phyloP scores from a whole-genome alignment of 169 alveolate genomes.

The Amoebophrya sp. region DNA sequence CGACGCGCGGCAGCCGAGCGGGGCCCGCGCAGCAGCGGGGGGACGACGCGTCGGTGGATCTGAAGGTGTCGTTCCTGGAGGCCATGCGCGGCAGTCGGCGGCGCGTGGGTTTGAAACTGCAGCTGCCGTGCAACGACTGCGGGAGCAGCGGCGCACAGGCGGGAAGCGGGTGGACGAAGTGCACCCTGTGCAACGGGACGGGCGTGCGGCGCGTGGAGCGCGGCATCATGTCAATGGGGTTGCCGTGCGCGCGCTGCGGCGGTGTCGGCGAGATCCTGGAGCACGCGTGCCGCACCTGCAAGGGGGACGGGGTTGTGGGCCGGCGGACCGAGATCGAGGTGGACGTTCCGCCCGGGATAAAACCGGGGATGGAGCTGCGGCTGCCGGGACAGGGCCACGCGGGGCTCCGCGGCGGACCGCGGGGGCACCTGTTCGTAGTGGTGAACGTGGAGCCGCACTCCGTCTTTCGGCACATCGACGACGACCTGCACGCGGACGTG shows the following conservation, averaged over 20 bases:
- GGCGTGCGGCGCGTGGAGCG: neutral
- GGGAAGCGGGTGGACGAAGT: neutral
- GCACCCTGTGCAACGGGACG: neutral
- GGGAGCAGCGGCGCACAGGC: neutral
- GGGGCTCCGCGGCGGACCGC: conserved; percentile 61
- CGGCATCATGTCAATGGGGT: neutral
- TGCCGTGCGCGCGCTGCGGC: neutral
- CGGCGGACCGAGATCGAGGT: neutral
- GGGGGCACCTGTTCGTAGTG: conserved; percentile 63
- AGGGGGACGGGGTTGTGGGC: neutral
- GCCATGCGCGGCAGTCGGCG: neutral
- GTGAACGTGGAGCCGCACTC: conserved; percentile 62
- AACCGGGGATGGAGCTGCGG: neutral
- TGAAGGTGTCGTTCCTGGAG: neutral
- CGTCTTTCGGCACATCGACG: conserved; percentile 63
- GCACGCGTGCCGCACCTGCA: neutral
- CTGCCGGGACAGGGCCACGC: conserved; percentile 45
- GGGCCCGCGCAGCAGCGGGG: neutral
- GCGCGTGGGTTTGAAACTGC: neutral
- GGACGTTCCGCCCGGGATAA: neutral
- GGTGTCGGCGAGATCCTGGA: neutral
- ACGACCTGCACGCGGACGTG: conserved; percentile 65
- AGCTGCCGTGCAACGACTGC: neutral
- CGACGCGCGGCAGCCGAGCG: neutral
- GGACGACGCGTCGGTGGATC: neutral